Percentiles rank a stretch among this genome's conserved stretches.
phyloP scores from a whole-genome alignment of 306 rosid species.

The Vicia villosa region DNA sequence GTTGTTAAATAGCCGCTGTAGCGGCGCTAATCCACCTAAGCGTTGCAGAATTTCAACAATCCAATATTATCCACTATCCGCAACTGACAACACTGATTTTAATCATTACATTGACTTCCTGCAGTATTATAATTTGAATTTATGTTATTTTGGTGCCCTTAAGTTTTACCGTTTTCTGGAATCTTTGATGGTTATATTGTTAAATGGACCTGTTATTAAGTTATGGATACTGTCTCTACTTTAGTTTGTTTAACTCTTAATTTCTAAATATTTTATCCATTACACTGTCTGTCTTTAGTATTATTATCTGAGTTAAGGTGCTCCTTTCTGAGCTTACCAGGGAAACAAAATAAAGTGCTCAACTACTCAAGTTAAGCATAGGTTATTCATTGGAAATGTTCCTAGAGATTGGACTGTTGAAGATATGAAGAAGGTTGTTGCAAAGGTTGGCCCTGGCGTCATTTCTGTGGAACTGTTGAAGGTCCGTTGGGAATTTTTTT shows the following conservation, averaged over 20 bases:
- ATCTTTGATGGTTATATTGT: no score
- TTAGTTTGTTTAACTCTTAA: no score
- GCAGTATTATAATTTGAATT: constrained; percentile 25
- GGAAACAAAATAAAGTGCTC: constrained; percentile 67
- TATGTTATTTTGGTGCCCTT: no score
- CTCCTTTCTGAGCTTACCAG: constrained; percentile 43
- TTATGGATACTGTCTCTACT: no score
- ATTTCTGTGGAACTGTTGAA: constrained; percentile 59
- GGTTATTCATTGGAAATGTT: constrained; percentile 70
- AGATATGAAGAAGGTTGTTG: constrained; percentile 57
- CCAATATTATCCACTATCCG: no score
- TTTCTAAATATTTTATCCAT: background rate
- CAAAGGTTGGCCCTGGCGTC: constrained; percentile 66
- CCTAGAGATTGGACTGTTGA: constrained; percentile 67
- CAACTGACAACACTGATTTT: background rate
- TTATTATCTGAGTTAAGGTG: constrained; percentile 20
- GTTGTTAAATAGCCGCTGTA: no score
- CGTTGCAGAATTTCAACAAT: no score
- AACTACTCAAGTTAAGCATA: constrained; percentile 61
- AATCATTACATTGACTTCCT: constrained; percentile 1
- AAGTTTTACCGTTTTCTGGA: no score
- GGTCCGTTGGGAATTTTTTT: constrained; percentile 41
- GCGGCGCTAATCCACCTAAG: no score
- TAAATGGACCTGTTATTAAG: no score
- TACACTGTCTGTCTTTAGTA: constrained; percentile 8